Base-by-base conservation (phyloP, 2,329 filamentous ascomycete species). In the Pezicula neosporulosa region DNA sequence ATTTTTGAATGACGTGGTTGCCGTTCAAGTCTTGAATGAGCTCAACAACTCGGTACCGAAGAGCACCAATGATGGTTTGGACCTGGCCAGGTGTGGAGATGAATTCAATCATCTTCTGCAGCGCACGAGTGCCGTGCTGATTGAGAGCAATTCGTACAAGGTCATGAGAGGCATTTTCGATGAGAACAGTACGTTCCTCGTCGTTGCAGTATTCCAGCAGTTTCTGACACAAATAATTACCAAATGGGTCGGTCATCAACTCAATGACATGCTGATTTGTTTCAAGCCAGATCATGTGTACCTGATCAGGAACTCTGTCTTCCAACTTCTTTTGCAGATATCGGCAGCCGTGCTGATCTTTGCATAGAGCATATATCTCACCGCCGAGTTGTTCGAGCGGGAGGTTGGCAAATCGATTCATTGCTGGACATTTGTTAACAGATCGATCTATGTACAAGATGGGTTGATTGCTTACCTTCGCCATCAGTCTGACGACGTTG, bases 71-170 rank as follows among this genome's bases (percentile, higher is more conserved):
- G 68, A 99, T 94, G 59, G 90, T 87, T 61, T 88, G 79, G 47
- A 93, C 88, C 72, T 99, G 94, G 64, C 88, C 85, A 3, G 85
- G 80, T 24, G 90, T 95, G 48, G 86, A 89, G 64, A 99, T 89
- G 68, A 90, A 95, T 72, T 99, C 94, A 60, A 99, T 99, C 94
- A 99, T 99, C 80, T 97, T 99, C 75, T 99, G 94, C 53, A 99
- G 75, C 56, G 94, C 94, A 49, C 94, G 86, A 53, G 94, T 99
- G 60, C 94, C 94, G 68, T 99, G 94, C 74, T 97, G 93, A 72
- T 99, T 97, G 54, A 97, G 77, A 24, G 94, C 94, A 65, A 99
- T 97, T 62, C 86, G 86, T 21, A 96, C 90, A 77, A 99, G 89
- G 57, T 93, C 86, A 48, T 85, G 81, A 16, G 90, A 84, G 38